phyloP scores from a whole-genome alignment of 768 basidiomycete species.

The Cyathus striatus region DNA sequence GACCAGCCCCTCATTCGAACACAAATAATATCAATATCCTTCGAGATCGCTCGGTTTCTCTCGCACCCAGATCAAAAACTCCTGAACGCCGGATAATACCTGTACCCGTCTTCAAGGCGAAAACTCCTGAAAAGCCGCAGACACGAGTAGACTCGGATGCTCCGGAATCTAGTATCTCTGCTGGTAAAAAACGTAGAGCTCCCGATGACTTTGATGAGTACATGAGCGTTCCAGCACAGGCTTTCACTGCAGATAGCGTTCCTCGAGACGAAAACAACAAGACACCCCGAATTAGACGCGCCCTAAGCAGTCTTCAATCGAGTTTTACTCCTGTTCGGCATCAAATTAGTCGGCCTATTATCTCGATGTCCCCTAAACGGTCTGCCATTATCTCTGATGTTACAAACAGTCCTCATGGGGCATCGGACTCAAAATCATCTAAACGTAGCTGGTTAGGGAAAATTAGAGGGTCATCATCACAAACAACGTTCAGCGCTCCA shows the following conservation, averaged over 20 bases:
- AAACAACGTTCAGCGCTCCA: no score
- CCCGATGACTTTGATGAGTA: slow-evolving; percentile 72
- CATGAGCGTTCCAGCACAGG: slow-evolving; percentile 56
- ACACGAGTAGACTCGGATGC: slow-evolving; percentile 18
- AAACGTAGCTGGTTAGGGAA: slow-evolving; percentile 73
- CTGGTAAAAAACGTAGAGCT: slow-evolving; percentile 68
- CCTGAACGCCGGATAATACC: slow-evolving; percentile 39
- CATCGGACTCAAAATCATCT: slow-evolving; percentile 35
- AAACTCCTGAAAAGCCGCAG: slow-evolving; percentile 40
- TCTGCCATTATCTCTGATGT: slow-evolving; percentile 42
- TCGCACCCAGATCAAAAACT: slow-evolving; percentile 43
- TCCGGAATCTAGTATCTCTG: slow-evolving; percentile 32
- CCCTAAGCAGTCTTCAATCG: slow-evolving; percentile 49
- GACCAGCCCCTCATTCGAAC: no score
- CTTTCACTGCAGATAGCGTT: slow-evolving; percentile 52
- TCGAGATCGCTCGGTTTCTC: no score
- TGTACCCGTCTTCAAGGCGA: slow-evolving; percentile 43
- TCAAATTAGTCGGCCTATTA: slow-evolving; percentile 33
- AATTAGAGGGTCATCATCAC: slow-evolving; percentile 46
- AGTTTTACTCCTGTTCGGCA: slow-evolving; percentile 73
- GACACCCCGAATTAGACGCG: slow-evolving; percentile 62
- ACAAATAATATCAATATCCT: no score
- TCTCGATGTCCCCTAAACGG: slow-evolving; percentile 46
- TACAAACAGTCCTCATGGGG: slow-evolving; percentile 59
- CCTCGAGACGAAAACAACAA: slow-evolving; percentile 34